A percentile compares a stretch with the other conserved stretches of the same genome.
These are phyloP conservation scores for Chimonanthus praecox DNA, from an alignment of 164 flowering plant genomes.

Conservation along the genomic window DNA sequence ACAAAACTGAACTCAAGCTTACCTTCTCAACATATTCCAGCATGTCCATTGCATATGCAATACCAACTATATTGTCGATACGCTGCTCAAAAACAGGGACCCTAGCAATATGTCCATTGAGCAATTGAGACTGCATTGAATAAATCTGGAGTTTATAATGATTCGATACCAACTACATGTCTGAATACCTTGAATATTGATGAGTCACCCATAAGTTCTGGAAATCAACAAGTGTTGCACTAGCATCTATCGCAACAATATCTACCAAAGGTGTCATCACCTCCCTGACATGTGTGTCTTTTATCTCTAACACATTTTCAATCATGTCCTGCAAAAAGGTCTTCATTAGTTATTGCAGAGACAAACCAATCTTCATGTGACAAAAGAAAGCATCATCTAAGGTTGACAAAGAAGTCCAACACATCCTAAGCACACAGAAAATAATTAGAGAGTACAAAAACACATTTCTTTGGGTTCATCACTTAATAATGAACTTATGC, in stretches of 20 bases:
- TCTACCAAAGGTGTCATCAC: constrained; percentile 99
- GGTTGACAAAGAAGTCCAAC: no score
- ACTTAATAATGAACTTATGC: no score
- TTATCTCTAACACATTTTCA: constrained; percentile 95
- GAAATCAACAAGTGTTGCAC: constrained; percentile 83
- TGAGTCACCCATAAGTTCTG: constrained; percentile 84
- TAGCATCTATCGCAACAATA: constrained; percentile 94
- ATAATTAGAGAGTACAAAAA: no score
- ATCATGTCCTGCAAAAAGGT: constrained; percentile 84
- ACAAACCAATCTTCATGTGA: not conserved
- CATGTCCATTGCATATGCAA: constrained; percentile 98
- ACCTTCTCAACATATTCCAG: constrained; percentile 94
- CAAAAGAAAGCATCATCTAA: no score
- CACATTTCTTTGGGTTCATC: no score
- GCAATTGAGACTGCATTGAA: not conserved
- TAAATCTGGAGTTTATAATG: constrained; percentile 1
- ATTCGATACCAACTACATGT: not conserved
- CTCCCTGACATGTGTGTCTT: constrained; percentile 96
- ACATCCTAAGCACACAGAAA: no score
- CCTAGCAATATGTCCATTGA: constrained; percentile 33
- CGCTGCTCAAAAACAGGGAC: constrained; percentile 99
- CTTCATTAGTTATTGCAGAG: not conserved
- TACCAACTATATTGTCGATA: constrained; percentile 95
- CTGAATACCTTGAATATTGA: constrained; percentile 83
- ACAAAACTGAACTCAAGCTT: constrained; percentile 6